These are phyloP conservation scores for Dendrobium officinale DNA, from an alignment of 106 monocot species.

Conservation along the genomic window DNA sequence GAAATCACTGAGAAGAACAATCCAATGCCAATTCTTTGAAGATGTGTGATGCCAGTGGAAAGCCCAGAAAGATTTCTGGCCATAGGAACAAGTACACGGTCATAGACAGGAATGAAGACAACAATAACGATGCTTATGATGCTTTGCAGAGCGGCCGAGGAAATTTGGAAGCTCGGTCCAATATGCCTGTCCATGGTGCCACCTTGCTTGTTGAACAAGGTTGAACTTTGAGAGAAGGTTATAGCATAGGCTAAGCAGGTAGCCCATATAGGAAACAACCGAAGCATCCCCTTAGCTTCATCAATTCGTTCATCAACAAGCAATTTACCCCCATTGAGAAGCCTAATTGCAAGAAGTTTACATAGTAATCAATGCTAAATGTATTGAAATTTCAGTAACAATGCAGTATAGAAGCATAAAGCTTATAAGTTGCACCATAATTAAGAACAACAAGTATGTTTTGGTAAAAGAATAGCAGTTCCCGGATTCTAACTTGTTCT, in stretches of 20 bases:
- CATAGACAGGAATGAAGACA: neutral
- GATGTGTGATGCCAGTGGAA: neutral
- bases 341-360: neutral
- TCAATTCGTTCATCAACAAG: neutral
- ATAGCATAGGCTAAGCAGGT: slow-evolving; percentile 1
- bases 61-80: neutral
- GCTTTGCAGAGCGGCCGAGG: slow-evolving; percentile 5
- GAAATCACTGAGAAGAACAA: neutral
- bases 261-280: slow-evolving; percentile 11
- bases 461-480: neutral
- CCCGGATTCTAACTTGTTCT: neutral
- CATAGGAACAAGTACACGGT: neutral
- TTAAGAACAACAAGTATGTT: neutral
- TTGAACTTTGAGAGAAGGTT: neutral
- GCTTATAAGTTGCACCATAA: neutral
- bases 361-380: neutral
- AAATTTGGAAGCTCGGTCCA: neutral
- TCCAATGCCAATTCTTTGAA: slow-evolving; percentile 4
- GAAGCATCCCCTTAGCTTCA: slow-evolving; percentile 9
- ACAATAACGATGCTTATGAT: neutral
- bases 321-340: neutral
- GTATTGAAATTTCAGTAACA: neutral
- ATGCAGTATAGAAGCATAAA: no score
- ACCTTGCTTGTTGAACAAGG: slow-evolving; percentile 11
- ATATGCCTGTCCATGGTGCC: slow-evolving; percentile 1